phyloP scores from a whole-genome alignment of 148 eudicot species.

The Chenopodium album region DNA sequence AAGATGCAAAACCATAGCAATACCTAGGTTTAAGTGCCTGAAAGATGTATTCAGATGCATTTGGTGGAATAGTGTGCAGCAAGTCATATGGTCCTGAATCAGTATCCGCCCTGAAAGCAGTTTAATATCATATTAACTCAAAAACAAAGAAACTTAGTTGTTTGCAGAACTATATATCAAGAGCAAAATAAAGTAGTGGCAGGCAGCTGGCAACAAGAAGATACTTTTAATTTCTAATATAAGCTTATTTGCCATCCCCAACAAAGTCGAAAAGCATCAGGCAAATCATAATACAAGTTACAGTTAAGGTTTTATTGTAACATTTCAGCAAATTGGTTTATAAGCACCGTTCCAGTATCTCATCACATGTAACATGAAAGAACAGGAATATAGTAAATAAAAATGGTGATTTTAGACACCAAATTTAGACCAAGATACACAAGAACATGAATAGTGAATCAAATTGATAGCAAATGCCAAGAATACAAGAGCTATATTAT shows the following conservation, averaged over 20 bases:
- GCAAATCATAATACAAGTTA: neutral
- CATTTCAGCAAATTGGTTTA: neutral
- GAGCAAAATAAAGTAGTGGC: no score
- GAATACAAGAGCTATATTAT: neutral
- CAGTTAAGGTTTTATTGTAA: neutral
- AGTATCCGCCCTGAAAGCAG: constrained; percentile 2
- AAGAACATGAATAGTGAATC: neutral
- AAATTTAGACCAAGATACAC: neutral
- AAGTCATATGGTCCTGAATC: constrained; percentile 21
- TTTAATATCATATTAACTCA: neutral
- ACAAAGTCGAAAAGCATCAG: no score
- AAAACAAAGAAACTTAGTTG: no score
- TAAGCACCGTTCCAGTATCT: neutral
- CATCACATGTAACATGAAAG: neutral
- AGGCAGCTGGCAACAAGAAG: no score
- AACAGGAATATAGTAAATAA: neutral
- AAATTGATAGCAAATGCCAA: neutral
- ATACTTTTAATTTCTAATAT: no score
- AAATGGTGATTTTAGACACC: neutral
- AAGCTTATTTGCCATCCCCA: no score
- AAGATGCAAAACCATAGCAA: neutral
- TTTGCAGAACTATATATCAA: no score
- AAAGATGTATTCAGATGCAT: constrained; percentile 25
- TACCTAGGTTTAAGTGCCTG: constrained; percentile 27
- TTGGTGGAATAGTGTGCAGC: constrained; percentile 23